Evolutionary conservation across 768 basidiomycete species (phyloP), one percentile per base, ranked within the genome.

Genomic region (Suillus lakei): DNA sequence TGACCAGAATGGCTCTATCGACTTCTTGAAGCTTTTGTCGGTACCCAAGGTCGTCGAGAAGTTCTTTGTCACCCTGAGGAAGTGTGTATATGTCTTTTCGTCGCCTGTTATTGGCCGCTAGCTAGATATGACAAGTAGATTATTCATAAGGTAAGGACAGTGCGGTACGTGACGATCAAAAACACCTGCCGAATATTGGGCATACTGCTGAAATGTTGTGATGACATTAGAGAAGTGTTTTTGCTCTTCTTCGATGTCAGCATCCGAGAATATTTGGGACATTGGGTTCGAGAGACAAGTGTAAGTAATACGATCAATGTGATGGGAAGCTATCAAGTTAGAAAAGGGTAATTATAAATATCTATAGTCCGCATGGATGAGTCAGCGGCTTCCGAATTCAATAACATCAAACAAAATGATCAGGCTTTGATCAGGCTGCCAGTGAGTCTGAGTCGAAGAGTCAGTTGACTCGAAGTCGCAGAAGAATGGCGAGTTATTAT

Each of bases 61-160:
- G 75, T 1, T 83, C 86, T 71, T 89, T 90, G 73, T 97, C 93
- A 30, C 81, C 82, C 44, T 78, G 80, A 0, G 93, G 85, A 3
- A 98, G 83, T 0, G 83, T 86, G 71, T 88, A 90, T 5, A 92
- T 82, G 66, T 95, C 94, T 71, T 93, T 93, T 67, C 95, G 76
- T 28, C 96, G 85, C 41, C 85, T 80, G 67, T 88, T 85, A 67
- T 89, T 90, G 3, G 84, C 84, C 0, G 84, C 80, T 8, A 89
- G 77, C 88, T 89, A 68, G 30, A 61, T 26, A 18, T 34, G 30
- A 50, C 53, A 34, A 60, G 21, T 60, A 62, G 60, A 46, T 4
- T 30, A 32, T 46, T 15, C 46, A 15, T 39, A 43, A 53, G 21
- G 59, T 39, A 43, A 53, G 21, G 59, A 28, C 26, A 54, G 30